Percentiles rank a stretch among this genome's conserved stretches.
Evolutionary conservation across 2,329 filamentous ascomycete species (phyloP).

Genomic region (Thielaviopsis ethacetica): DNA sequence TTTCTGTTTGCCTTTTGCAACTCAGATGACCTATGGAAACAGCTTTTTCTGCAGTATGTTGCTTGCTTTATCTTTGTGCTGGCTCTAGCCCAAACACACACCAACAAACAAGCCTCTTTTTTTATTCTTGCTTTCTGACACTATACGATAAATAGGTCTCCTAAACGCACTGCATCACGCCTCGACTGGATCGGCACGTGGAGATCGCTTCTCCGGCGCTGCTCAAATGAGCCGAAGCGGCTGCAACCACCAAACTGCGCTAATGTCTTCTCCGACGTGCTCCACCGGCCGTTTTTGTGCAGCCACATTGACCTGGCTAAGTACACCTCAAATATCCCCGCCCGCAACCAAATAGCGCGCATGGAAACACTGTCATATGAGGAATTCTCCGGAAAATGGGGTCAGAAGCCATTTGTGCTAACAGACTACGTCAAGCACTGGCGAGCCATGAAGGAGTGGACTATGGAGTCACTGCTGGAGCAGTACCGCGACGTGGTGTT

Average conservation of each 20-base stretch:
- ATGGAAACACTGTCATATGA: conserved; percentile 51
- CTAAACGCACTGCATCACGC: conserved; percentile 6
- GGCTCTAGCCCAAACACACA: background rate
- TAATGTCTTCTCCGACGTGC: conserved; percentile 72
- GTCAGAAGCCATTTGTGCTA: conserved; percentile 69
- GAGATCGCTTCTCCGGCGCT: conserved; percentile 59
- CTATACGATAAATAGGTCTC: conserved; percentile 14
- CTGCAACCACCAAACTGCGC: conserved; percentile 48
- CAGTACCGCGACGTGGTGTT: conserved; percentile 54
- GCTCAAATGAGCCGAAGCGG: conserved; percentile 30
- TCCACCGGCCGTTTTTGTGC: conserved; percentile 84
- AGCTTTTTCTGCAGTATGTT: conserved; percentile 66
- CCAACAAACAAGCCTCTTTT: background rate
- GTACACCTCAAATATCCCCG: conserved; percentile 56
- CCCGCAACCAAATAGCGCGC: conserved; percentile 54
- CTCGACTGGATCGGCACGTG: conserved; percentile 31
- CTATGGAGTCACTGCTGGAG: conserved; percentile 46
- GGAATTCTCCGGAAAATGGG: conserved; percentile 64
- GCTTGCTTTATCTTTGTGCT: background rate
- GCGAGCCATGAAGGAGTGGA: conserved; percentile 65
- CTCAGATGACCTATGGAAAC: conserved; percentile 79
- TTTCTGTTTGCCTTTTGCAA: conserved; percentile 74
- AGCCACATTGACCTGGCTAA: conserved; percentile 53
- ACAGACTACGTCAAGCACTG: conserved; percentile 67
- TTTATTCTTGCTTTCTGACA: background rate